A percentile compares a stretch with the other conserved stretches of the same genome.
phyloP scores from a whole-genome alignment of 179 eudicot species.

The Silene coronaria region DNA sequence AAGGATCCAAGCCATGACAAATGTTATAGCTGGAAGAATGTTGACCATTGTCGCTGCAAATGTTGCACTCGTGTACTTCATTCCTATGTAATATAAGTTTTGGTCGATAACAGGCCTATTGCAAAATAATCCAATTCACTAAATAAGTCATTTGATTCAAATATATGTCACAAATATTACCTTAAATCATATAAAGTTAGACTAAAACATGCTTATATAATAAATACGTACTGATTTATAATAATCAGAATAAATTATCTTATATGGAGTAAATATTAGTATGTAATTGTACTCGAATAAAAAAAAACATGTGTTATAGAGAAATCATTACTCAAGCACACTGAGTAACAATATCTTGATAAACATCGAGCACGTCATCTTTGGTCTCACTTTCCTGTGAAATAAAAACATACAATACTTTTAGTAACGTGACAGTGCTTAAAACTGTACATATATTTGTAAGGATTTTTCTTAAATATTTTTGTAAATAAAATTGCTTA shows the following conservation, averaged over 20 bases:
- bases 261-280: too few species aligned
- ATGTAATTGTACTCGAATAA: too few species aligned
- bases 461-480: too few species aligned
- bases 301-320: background rate
- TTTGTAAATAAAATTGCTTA: too few species aligned
- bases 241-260: too few species aligned
- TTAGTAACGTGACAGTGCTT: too few species aligned
- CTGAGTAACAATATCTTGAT: constrained; percentile 53
- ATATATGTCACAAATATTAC: too few species aligned
- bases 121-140: background rate
- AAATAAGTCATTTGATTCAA: too few species aligned
- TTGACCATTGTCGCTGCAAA: constrained; percentile 82
- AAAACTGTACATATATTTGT: too few species aligned
- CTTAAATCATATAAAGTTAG: too few species aligned
- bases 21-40: constrained; percentile 82
- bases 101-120: constrained; percentile 82
- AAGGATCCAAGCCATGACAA: constrained; percentile 68
- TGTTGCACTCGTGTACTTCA: constrained; percentile 81
- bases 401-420: background rate
- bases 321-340: constrained; percentile 56
- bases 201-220: too few species aligned
- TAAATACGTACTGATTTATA: too few species aligned
- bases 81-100: constrained; percentile 60
- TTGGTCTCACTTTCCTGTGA: constrained; percentile 71
- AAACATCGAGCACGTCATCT: constrained; percentile 62